A percentile compares a stretch with the other conserved stretches of the same genome.
phyloP scores from a whole-genome alignment of 1,139 yeast species.

The Yamadazyma blattariae region DNA sequence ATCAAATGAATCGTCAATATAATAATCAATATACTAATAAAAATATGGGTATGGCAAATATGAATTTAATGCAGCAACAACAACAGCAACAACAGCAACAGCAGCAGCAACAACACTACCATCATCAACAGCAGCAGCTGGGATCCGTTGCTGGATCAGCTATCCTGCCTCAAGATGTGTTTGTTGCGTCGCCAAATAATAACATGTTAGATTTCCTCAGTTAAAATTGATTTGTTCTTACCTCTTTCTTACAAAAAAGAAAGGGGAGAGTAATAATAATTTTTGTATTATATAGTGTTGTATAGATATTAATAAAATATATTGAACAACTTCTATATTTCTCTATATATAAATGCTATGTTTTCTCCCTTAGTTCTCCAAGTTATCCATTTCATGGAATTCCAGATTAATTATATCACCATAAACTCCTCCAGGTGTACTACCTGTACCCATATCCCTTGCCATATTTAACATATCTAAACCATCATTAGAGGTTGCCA shows the following conservation, averaged over 20 bases:
- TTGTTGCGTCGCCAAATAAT: slow-evolving; percentile 15
- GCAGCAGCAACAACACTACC: slow-evolving; percentile 4
- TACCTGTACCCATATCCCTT: slow-evolving; percentile 6
- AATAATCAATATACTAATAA: slow-evolving; percentile 5
- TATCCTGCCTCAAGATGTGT: slow-evolving; percentile 40
- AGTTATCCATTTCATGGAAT: slow-evolving; percentile 28
- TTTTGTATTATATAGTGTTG: not conserved
- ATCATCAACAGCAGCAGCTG: slow-evolving; percentile 4
- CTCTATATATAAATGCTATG: too few species aligned
- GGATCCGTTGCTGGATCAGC: too few species aligned
- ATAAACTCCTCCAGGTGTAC: slow-evolving; percentile 23
- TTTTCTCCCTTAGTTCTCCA: too few species aligned
- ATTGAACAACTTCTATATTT: too few species aligned
- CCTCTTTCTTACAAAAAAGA: too few species aligned
- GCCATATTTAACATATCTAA: slow-evolving; percentile 7
- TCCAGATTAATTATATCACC: slow-evolving; percentile 40
- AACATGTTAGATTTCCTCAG: slow-evolving; percentile 18
- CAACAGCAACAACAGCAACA: slow-evolving; percentile 9
- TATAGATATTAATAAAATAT: not conserved
- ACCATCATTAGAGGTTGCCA: slow-evolving; percentile 5
- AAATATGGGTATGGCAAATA: slow-evolving; percentile 6
- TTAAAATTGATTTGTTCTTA: too few species aligned
- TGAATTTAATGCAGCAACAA: slow-evolving; percentile 8
- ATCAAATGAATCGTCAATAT: slow-evolving; percentile 5
- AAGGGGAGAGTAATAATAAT: too few species aligned